These are phyloP conservation scores for Patellifolia procumbens DNA, from an alignment of 179 eudicot genomes.

Conservation along the genomic window DNA sequence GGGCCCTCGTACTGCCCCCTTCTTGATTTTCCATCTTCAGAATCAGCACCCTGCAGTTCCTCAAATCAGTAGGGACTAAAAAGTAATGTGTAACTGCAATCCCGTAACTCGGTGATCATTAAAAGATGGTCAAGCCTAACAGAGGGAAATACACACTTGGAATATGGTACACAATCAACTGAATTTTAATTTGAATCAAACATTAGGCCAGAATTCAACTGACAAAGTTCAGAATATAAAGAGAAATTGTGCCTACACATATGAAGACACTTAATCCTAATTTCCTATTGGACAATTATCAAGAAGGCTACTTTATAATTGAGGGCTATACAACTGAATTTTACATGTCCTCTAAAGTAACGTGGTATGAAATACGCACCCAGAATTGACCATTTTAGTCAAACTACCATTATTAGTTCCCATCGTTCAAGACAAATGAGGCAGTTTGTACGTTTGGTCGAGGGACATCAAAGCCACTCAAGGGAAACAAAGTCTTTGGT, in stretches of 20 bases:
- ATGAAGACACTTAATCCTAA: not conserved
- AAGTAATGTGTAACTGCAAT: not conserved
- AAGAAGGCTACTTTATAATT: not conserved
- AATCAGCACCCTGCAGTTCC: constrained; percentile 66
- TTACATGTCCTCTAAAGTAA: not conserved
- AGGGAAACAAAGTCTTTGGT: not conserved
- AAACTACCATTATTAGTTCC: constrained; percentile 5
- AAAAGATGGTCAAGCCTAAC: not conserved
- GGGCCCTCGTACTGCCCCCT: constrained; percentile 91
- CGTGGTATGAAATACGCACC: not conserved
- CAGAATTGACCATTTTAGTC: not conserved
- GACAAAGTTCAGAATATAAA: not conserved
- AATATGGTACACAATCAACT: not conserved
- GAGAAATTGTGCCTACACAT: not conserved
- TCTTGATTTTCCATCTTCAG: constrained; percentile 90
- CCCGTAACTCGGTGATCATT: not conserved
- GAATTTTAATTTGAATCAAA: not conserved
- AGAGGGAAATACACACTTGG: not conserved
- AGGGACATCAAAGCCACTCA: not conserved
- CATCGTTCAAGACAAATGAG: not conserved
- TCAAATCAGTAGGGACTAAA: constrained; percentile 8
- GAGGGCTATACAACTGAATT: not conserved
- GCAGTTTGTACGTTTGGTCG: not conserved
- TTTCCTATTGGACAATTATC: not conserved
- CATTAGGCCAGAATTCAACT: not conserved